These are phyloP conservation scores for Colletotrichum echinochloae DNA, from an alignment of 2,329 filamentous ascomycete genomes.

Conservation along the genomic window DNA sequence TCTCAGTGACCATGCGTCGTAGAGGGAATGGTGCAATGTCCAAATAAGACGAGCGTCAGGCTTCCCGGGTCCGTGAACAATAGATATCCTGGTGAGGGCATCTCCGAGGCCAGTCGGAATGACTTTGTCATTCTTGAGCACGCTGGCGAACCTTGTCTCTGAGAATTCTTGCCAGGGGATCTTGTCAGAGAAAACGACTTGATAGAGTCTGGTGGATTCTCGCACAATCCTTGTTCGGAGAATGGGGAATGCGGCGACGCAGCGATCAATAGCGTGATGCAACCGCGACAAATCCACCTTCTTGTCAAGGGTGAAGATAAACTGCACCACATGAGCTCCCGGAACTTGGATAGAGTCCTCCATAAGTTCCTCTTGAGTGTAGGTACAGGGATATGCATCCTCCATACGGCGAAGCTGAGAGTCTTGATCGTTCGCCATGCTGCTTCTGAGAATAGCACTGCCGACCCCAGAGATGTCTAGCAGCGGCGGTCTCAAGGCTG, in stretches of 20 bases:
- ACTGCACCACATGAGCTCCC: constrained; percentile 21
- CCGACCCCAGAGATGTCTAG: background rate
- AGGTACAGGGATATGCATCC: constrained; percentile 12
- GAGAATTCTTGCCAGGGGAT: constrained; percentile 5
- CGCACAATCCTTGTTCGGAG: constrained; percentile 8
- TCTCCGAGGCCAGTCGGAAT: constrained; percentile 12
- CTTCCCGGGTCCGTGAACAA: constrained; percentile 7
- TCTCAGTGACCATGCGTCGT: constrained; percentile 37
- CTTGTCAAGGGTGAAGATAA: constrained; percentile 14
- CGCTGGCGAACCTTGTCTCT: background rate
- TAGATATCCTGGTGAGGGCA: constrained; percentile 5
- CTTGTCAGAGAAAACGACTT: constrained; percentile 11
- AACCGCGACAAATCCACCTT: background rate
- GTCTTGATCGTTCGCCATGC: background rate
- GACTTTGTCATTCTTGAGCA: constrained; percentile 4
- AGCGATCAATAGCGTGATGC: background rate
- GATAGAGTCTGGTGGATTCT: background rate
- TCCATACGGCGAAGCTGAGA: background rate
- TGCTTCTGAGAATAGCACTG: background rate
- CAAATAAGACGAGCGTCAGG: constrained; percentile 8
- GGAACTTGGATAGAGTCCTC: constrained; percentile 14
- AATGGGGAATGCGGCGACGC: background rate
- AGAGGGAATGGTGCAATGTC: constrained; percentile 37
- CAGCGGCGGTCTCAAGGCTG: background rate
- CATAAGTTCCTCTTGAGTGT: constrained; percentile 16